Conservation (phyloP, 306 rosid genomes). For the Cajanus cajan region DNA sequence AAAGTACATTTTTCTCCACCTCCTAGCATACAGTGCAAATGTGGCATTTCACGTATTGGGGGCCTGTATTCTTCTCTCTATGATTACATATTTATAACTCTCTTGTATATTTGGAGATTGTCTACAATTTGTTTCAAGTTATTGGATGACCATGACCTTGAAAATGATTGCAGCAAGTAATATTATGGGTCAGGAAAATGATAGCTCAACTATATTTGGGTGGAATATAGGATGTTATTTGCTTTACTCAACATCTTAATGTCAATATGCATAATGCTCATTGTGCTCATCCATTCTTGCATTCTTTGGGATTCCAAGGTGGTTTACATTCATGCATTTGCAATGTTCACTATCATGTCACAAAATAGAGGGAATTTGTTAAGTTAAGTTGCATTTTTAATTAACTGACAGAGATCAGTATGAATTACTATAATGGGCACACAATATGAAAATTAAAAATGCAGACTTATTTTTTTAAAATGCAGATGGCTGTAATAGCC, state of each 20-base stretch:
- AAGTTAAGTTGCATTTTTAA: not conserved
- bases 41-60: not conserved
- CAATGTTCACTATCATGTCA: not conserved
- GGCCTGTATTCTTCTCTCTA: constrained; percentile 12
- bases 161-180: not conserved
- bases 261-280: constrained; percentile 5
- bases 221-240: not conserved
- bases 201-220: not conserved
- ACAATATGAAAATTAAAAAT: not conserved
- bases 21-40: constrained; percentile 24
- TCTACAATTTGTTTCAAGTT: not conserved
- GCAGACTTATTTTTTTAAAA: not conserved
- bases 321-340: not conserved
- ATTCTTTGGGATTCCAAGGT: not conserved
- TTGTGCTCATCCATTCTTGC: not conserved
- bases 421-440: constrained; percentile 4
- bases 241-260: not conserved
- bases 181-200: not conserved
- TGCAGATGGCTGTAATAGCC: not conserved
- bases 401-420: not conserved
- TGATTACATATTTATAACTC: not conserved
- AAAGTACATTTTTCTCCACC: constrained; percentile 1
- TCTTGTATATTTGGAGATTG: not conserved
- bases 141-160: not conserved
- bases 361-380: not conserved